Percentiles rank a stretch among this genome's conserved stretches.
Evolutionary conservation across 148 eudicot species (phyloP).

Genomic region (Limonium bicolor): DNA sequence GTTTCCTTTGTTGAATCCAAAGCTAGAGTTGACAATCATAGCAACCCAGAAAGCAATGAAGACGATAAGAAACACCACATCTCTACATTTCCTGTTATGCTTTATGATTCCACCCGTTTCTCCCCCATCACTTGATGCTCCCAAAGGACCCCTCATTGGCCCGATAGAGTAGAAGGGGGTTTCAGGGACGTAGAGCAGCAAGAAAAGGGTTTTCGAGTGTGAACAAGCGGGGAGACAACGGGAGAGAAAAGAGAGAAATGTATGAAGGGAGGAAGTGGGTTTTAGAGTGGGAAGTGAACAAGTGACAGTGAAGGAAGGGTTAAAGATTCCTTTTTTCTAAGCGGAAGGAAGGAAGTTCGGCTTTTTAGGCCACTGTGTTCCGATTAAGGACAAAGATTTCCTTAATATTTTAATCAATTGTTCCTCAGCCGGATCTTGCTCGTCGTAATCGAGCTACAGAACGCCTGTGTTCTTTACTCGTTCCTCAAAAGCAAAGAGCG

Average conservation of each 20-base stretch:
- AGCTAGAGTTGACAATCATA: constrained; percentile 97
- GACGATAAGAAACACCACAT: constrained; percentile 63
- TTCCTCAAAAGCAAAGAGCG: no score
- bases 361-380: neutral
- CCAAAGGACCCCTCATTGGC: constrained; percentile 53
- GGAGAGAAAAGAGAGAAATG: constrained; percentile 3
- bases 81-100: constrained; percentile 86
- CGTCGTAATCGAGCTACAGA: no score
- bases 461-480: no score
- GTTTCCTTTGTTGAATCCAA: constrained; percentile 86
- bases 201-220: constrained; percentile 9
- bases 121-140: constrained; percentile 58
- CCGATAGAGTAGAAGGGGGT: neutral
- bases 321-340: constrained; percentile 11
- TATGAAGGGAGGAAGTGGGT: constrained; percentile 7
- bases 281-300: constrained; percentile 4
- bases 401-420: neutral
- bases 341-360: neutral
- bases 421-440: no score
- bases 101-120: constrained; percentile 54
- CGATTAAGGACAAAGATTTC: constrained; percentile 10
- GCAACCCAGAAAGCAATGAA: constrained; percentile 90
- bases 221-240: neutral
- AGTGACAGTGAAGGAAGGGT: neutral
- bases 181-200: neutral